phyloP scores from a whole-genome alignment of 148 eudicot species.

The Rhododendron henanense region DNA sequence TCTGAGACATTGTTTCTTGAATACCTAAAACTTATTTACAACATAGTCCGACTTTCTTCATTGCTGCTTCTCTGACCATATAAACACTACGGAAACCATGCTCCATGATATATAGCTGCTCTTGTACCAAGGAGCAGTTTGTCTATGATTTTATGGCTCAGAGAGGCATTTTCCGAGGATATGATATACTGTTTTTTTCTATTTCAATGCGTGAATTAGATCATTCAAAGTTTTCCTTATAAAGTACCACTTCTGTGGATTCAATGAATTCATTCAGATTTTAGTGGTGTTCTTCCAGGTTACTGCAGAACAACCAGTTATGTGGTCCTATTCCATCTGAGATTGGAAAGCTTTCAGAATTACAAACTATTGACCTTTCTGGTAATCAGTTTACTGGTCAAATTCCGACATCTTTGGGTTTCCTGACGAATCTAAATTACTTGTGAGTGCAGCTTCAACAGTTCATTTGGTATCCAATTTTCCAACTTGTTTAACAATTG shows the following conservation, averaged over 20 bases:
- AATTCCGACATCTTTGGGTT: slow-evolving; percentile 80
- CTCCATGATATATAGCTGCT: neutral
- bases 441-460: slow-evolving; percentile 51
- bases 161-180: neutral
- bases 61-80: neutral
- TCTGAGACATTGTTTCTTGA: neutral
- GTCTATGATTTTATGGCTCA: neutral
- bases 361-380: slow-evolving; percentile 80
- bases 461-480: neutral
- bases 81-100: neutral
- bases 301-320: slow-evolving; percentile 70
- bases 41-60: neutral
- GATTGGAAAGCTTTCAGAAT: slow-evolving; percentile 64
- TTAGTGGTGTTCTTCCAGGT: slow-evolving; percentile 35
- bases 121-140: neutral
- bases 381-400: slow-evolving; percentile 70
- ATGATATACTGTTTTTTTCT: neutral
- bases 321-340: slow-evolving; percentile 69
- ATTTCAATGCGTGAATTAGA: neutral
- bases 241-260: neutral
- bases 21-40: neutral
- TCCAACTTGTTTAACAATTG: neutral
- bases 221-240: neutral
- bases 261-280: neutral
- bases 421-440: slow-evolving; percentile 59